Conservation (phyloP, 2,329 filamentous ascomycete species). For the Pseudocercospora macadamiae region DNA sequence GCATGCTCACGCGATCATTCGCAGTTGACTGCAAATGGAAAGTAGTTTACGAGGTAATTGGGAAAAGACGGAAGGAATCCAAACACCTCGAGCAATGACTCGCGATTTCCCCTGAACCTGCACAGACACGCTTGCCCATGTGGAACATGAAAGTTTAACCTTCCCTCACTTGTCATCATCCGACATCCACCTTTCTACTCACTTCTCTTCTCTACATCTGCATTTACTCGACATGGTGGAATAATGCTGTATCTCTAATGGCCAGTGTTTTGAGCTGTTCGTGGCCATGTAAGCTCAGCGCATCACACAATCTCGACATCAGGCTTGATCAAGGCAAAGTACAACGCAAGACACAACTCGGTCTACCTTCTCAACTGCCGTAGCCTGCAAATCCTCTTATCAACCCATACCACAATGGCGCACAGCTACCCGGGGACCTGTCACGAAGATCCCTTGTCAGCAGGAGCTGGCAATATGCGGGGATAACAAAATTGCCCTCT, state of each 20-base stretch:
- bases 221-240: background rate
- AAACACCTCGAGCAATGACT: background rate
- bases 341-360: background rate
- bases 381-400: background rate
- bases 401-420: background rate
- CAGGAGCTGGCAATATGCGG: background rate
- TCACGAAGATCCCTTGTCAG: slow-evolving; percentile 1
- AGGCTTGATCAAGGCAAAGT: background rate
- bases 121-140: background rate
- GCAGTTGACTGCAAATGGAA: background rate
- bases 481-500: background rate
- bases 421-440: background rate
- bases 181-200: background rate
- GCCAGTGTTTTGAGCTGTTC: no score
- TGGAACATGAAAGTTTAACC: no score
- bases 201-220: background rate
- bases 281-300: no score
- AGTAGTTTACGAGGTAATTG: background rate
- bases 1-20: no score
- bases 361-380: background rate
- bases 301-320: background rate
- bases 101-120: slow-evolving; percentile 1
- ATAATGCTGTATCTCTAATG: no score
- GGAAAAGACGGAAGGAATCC: background rate
- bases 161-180: background rate